These are phyloP conservation scores for Mycogone perniciosa DNA, from an alignment of 2,329 filamentous ascomycete genomes.

Conservation along the genomic window DNA sequence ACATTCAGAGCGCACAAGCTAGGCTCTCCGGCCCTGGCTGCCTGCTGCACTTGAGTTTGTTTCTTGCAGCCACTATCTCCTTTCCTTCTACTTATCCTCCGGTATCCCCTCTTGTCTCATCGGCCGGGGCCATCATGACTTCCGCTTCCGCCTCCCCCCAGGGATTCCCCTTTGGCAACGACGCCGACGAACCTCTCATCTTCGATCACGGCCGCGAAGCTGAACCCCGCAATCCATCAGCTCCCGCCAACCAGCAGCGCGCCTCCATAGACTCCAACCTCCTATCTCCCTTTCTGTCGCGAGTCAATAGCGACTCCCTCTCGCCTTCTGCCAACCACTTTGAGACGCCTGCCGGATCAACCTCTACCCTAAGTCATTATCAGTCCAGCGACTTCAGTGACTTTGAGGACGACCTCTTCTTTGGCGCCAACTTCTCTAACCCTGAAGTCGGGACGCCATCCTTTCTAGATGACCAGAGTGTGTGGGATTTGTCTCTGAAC, in stretches of 20 bases:
- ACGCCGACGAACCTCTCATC: conserved; percentile 23
- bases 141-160: conserved; percentile 37
- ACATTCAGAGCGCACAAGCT: conserved; percentile 16
- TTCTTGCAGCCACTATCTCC: conserved; percentile 3
- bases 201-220: conserved; percentile 28
- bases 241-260: conserved; percentile 19
- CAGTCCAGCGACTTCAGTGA: conserved; percentile 45
- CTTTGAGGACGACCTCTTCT: conserved; percentile 44
- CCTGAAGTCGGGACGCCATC: conserved; percentile 36
- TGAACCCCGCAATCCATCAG: conserved; percentile 27
- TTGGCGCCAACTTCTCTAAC: conserved; percentile 42
- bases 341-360: conserved; percentile 46
- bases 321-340: conserved; percentile 25
- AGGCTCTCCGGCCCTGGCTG: conserved; percentile 7
- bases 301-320: conserved; percentile 25
- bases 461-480: conserved; percentile 35
- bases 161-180: conserved; percentile 32
- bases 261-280: conserved; percentile 32
- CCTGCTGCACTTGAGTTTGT: conserved; percentile 5
- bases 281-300: conserved; percentile 40
- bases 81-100: conserved; percentile 15
- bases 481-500: conserved; percentile 9
- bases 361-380: conserved; percentile 41
- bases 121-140: conserved; percentile 33
- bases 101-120: conserved; percentile 6